Evolutionary conservation across 2,329 filamentous ascomycete genomes (phyloP), one percentile per base, ranked within the genome.

Genomic region (Monosporascus sp.): DNA sequence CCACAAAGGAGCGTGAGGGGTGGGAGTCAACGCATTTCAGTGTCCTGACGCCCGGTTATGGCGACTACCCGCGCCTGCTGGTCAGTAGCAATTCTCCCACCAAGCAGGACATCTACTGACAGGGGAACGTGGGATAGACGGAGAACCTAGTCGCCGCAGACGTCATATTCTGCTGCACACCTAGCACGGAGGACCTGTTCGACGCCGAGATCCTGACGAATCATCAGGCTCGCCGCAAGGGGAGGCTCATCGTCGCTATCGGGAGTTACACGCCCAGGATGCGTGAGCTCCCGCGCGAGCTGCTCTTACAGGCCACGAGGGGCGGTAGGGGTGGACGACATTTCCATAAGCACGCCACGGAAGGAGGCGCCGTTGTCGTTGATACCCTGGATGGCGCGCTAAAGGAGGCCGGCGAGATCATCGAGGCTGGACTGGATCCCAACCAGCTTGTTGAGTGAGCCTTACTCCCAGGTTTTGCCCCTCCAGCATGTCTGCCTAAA

Each of bases 101-200:
- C 19, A 11, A 17, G 19, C 19, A 19, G 38, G 38, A 19, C 19
- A 24, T 43, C 7, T 43, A 43, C 40, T 43, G 4, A 43, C 40
- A 24, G 7, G 19, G 2, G 19, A 24, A 43, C 9, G 19, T 43
- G n/a, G 9, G 22, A 43, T 43, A 91, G 37, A 86, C 87, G 63
- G 81, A 87, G 38, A 82, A 90, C 49, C 76, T 97, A 49, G 76
- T 84, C 38, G 82, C 81, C 8, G 83, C 89, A 0, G 89, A 94
- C 63, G 87, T 89, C 9, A 88, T 97, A 38, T 94, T 96, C 72
- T 93, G 90, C 72, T 96, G 90, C 60, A 96, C 91, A 1, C 90
- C 92, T 0, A 87, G 85, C 1, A 80, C 78, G 0, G 75, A 80
- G 37, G 88, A 89, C 1, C 74, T 97, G 1, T 97, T 97, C 65